Evolutionary conservation across 345 rosid species (phyloP), one percentile per base, ranked within the genome.

Genomic region (Excoecaria cochinchinensis): DNA sequence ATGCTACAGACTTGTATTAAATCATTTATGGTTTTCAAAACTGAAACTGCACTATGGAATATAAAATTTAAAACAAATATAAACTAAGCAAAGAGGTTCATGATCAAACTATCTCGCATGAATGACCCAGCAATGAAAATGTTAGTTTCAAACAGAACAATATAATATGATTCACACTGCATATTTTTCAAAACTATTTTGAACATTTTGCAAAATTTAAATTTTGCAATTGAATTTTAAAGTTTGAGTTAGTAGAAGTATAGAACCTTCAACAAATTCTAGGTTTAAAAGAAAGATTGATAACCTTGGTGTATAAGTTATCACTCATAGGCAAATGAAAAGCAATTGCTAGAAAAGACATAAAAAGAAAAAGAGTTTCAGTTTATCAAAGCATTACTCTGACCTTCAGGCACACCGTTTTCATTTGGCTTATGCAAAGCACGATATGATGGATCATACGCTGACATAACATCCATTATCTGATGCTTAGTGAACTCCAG

Each of bases 401-500:
- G 81, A 95, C 99, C 98, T 87, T 90, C 97, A 83, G 79, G 85
- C 72, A 80, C 84, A 73, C 83, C 89, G 78, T 87, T 89, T 68
- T 91, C 98, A 78, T 77, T 86, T 69, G 99, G 90, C 89, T 81
- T 91, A 75, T 91, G 96, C 86, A 90, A 70, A 69, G 87, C 89
- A 67, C 97, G 97, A 80, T 86, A 95, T 36, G 95, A 75, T 68
- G 98, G 97, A 88, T 95, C 99, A 87, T 85, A 91, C 75, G 97
- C 93, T 70, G 90, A 90, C 95, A 95, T 91, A 59, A 93, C 88
- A 67, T 87, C 96, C 79, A 84, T 81, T 79, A 95, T 86, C 82
- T 93, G 99, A 86, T 85, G 97, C 81, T 95, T 90, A 61, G 97
- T 89, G 82, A 93, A 93, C 87, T 93, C 99, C 83, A 95, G 77